Conservation (phyloP, 768 basidiomycete species). For the Serpula lacrymans region DNA sequence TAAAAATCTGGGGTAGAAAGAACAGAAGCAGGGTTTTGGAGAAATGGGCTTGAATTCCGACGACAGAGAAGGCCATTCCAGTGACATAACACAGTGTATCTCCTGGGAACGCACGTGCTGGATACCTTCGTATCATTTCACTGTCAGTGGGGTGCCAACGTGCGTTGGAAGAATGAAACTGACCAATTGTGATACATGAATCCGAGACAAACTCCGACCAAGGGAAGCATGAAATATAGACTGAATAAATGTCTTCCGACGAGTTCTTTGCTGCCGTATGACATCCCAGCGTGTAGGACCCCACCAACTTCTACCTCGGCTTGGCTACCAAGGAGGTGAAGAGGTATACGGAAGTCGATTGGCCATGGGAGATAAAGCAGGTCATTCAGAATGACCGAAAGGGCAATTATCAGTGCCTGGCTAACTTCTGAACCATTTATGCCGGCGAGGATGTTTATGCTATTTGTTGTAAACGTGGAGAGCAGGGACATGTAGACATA, state of each 20-base stretch:
- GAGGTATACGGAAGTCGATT: constrained; percentile 64
- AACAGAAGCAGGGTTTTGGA: constrained; percentile 95
- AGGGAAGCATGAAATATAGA: constrained; percentile 94
- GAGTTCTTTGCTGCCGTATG: constrained; percentile 80
- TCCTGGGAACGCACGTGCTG: constrained; percentile 90
- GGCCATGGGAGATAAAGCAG: constrained; percentile 92
- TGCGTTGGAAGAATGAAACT: constrained; percentile 23
- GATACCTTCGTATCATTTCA: constrained; percentile 64
- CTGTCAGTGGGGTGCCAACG: not conserved
- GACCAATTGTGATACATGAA: constrained; percentile 97
- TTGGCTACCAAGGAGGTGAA: constrained; percentile 64
- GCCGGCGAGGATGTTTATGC: constrained; percentile 97
- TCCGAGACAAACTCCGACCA: constrained; percentile 85
- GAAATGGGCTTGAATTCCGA: constrained; percentile 96
- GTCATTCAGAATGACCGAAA: constrained; percentile 91
- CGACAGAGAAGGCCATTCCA: constrained; percentile 98
- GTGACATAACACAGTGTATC: constrained; percentile 97
- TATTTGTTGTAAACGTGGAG: constrained; percentile 96
- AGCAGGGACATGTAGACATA: constrained; percentile 95
- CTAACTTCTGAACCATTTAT: constrained; percentile 95
- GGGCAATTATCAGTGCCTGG: constrained; percentile 88
- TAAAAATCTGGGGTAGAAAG: constrained; percentile 98
- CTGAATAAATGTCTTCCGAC: constrained; percentile 95
- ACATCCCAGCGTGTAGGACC: constrained; percentile 80
- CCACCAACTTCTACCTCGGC: constrained; percentile 74